Evolutionary conservation across 352 stramenopile genomes (phyloP).

Genomic region (Phytophthora lateralis): DNA sequence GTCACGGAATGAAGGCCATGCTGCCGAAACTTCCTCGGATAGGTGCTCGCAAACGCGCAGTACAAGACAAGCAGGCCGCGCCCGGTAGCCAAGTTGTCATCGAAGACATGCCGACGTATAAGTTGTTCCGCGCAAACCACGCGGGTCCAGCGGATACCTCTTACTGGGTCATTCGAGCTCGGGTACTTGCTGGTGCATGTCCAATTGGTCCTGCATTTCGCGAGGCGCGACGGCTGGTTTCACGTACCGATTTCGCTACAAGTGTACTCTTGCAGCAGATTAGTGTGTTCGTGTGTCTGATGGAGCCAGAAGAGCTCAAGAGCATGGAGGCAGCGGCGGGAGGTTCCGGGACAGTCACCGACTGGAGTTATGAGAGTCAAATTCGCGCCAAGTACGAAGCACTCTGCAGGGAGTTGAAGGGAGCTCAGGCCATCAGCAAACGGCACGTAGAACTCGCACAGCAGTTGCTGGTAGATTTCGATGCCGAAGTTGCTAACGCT

Average conservation of each 20-base stretch:
- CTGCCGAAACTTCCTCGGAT: constrained; percentile 59
- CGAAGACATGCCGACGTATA: constrained; percentile 62
- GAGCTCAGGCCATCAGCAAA: constrained; percentile 42
- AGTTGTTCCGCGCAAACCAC: constrained; percentile 72
- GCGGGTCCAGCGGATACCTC: constrained; percentile 66
- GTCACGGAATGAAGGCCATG: constrained; percentile 52
- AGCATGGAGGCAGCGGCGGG: constrained; percentile 17
- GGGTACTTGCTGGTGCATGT: constrained; percentile 63
- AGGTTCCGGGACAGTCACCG: not conserved
- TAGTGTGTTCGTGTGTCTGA: constrained; percentile 70
- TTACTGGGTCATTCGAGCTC: constrained; percentile 70
- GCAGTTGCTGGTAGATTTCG: constrained; percentile 31
- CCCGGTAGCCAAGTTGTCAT: constrained; percentile 51
- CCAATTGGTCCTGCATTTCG: constrained; percentile 54
- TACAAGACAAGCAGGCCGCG: constrained; percentile 24
- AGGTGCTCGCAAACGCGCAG: constrained; percentile 26
- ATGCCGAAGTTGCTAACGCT: constrained; percentile 16
- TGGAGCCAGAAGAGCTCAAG: constrained; percentile 46
- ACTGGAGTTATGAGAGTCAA: constrained; percentile 59
- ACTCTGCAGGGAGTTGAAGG: constrained; percentile 43
- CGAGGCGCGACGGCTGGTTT: constrained; percentile 48
- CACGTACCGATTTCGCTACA: constrained; percentile 57
- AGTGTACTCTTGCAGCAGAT: constrained; percentile 70
- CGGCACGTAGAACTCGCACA: constrained; percentile 53
- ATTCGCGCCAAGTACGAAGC: constrained; percentile 54